These are phyloP conservation scores for Ampelomyces quisqualis DNA, from an alignment of 2,329 filamentous ascomycete genomes.

Conservation along the genomic window DNA sequence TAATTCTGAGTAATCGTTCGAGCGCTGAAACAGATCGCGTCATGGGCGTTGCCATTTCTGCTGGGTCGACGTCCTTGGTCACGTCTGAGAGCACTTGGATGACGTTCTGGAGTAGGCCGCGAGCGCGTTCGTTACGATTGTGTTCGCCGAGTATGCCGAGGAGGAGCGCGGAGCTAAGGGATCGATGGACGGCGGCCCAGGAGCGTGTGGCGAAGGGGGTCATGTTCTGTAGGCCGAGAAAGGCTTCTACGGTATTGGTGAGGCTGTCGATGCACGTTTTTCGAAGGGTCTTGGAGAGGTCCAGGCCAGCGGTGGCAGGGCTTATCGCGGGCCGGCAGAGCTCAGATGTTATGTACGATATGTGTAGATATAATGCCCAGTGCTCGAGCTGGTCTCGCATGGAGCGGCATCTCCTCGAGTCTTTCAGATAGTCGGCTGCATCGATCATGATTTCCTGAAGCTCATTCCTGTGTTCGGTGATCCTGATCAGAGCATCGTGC, in stretches of 20 bases:
- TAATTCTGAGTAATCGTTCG: slow-evolving; percentile 45
- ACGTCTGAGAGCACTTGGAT: slow-evolving; percentile 51
- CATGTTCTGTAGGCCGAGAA: slow-evolving; percentile 59
- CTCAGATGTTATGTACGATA: slow-evolving; percentile 63
- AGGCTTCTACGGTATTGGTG: slow-evolving; percentile 60
- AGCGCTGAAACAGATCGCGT: slow-evolving; percentile 51
- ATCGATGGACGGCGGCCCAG: slow-evolving; percentile 49
- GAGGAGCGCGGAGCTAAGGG: slow-evolving; percentile 48
- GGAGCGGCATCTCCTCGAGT: slow-evolving; percentile 51
- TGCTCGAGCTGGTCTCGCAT: slow-evolving; percentile 59
- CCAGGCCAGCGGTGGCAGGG: slow-evolving; percentile 48
- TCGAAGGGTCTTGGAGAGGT: slow-evolving; percentile 52
- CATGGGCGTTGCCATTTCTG: slow-evolving; percentile 51
- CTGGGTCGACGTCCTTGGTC: slow-evolving; percentile 49
- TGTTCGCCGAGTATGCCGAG: slow-evolving; percentile 50
- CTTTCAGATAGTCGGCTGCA: slow-evolving; percentile 58
- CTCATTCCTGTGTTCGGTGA: slow-evolving; percentile 58
- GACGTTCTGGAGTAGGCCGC: slow-evolving; percentile 49
- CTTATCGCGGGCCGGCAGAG: slow-evolving; percentile 63
- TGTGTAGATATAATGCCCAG: slow-evolving; percentile 61
- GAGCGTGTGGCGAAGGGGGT: slow-evolving; percentile 48
- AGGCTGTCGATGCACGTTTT: slow-evolving; percentile 58
- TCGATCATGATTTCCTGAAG: slow-evolving; percentile 60
- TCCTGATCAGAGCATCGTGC: slow-evolving; percentile 55
- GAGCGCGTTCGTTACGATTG: slow-evolving; percentile 49